Conservation (phyloP, 129 eudicot genomes). For the Flaveria bidentis region DNA sequence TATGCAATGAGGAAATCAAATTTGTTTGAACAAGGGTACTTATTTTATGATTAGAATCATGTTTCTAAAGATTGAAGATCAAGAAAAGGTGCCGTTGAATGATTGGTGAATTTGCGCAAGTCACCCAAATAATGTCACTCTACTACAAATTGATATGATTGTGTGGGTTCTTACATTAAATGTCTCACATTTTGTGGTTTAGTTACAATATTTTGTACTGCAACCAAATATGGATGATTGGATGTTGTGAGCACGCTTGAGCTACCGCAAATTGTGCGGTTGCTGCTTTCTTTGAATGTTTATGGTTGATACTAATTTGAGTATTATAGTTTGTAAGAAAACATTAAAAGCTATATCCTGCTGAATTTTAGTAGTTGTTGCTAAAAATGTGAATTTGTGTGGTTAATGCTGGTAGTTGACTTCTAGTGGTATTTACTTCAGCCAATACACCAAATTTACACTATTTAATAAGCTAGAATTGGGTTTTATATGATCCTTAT, state of each 20-base stretch:
- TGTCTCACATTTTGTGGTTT: no score
- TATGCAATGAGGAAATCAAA: constrained; percentile 3
- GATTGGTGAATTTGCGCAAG: constrained; percentile 13
- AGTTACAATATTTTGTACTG: not conserved
- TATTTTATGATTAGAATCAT: not conserved
- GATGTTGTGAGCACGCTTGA: constrained; percentile 8
- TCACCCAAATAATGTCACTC: constrained; percentile 5
- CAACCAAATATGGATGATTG: constrained; percentile 10
- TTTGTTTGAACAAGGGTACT: not conserved
- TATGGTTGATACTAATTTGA: constrained; percentile 1
- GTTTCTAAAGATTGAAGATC: constrained; percentile 8
- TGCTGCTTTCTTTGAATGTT: constrained; percentile 1
- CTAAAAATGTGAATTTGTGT: constrained; percentile 7
- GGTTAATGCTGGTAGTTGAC: not conserved
- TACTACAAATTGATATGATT: not conserved
- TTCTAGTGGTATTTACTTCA: not conserved
- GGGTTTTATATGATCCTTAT: no score
- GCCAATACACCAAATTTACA: no score
- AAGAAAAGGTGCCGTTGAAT: constrained; percentile 8
- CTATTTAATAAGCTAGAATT: no score
- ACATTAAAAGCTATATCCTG: not conserved
- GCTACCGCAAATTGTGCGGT: not conserved
- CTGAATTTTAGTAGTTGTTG: not conserved
- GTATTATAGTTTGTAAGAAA: not conserved
- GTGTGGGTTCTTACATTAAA: not conserved